These are phyloP conservation scores for Kluyveromyces starmeri DNA, from an alignment of 805 yeast species.

Conservation along the genomic window DNA sequence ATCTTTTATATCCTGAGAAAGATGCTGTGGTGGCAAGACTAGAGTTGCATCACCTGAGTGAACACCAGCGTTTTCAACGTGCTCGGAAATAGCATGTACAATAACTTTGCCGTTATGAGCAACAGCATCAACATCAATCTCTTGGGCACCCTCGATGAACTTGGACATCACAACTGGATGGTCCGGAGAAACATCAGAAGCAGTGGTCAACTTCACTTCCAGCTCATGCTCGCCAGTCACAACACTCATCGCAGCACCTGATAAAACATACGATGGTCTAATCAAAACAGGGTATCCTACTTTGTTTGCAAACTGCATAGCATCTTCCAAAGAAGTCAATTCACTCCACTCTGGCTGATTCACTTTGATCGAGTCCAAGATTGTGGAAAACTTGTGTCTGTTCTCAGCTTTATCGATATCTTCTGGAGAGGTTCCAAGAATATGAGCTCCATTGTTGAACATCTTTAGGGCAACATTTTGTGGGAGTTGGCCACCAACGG, in stretches of 20 bases:
- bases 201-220: conserved; percentile 72
- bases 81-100: conserved; percentile 95
- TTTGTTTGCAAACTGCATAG: conserved; percentile 71
- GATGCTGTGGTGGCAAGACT: conserved; percentile 81
- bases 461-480: conserved; percentile 89
- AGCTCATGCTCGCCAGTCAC: conserved; percentile 73
- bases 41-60: conserved; percentile 98
- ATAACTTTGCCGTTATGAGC: conserved; percentile 81
- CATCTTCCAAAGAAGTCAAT: conserved; percentile 76
- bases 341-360: conserved; percentile 99
- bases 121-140: conserved; percentile 95
- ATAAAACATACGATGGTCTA: conserved; percentile 93
- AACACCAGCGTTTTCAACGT: conserved; percentile 96
- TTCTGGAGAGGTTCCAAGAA: conserved; percentile 88
- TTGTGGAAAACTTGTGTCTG: conserved; percentile 94
- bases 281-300: conserved; percentile 95
- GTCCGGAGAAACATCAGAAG: conserved; percentile 88
- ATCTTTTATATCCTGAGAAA: conserved; percentile 54
- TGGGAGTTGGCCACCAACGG: conserved; percentile 97
- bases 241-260: conserved; percentile 99
- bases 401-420: conserved; percentile 97
- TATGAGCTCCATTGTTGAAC: conserved; percentile 74
- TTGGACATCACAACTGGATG: conserved; percentile 97
- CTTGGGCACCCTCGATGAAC: conserved; percentile 92
- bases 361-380: conserved; percentile 82